Base-by-base conservation (phyloP, 352 stramenopile genomes). In the Globisporangium echinulatum region DNA sequence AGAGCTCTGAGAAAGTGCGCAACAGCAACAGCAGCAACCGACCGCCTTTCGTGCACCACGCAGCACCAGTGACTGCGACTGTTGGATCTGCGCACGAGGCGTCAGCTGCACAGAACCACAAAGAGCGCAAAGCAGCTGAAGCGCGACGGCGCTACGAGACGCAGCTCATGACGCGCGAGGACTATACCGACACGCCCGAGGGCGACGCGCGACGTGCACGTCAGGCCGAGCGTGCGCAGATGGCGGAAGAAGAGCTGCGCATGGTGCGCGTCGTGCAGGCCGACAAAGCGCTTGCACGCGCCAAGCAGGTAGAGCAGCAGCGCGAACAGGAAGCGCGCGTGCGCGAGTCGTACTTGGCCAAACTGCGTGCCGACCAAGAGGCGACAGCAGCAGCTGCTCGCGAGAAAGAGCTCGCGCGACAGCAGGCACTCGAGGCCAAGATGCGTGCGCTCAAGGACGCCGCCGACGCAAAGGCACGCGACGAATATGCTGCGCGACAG, bases 381-480 rank as follows among this genome's bases (percentile, higher is more conserved):
- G 67, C 82, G 52, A 70, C 88, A 36, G 72, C 75, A 49, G 66
- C 51, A 0, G 51, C 70, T 40, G 74, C 76, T 2, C 56, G 60
- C 6, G 78, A 82, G 49, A 85, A 84, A 42, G 81, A 88, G 4
- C 55, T 52, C 2, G 66, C 58, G 5, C 65, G 71, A 1, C 75
- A 82, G 38, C 37, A 54, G 0, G 77, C 72, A 40, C 67, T 79
- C 37, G 78, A 90, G 38, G 55, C 38, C 3, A 84, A 76, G 60
- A 85, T 90, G 75, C 75, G 75, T 43, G 75, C 67, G 15, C 63
- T 88, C 11, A 90, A 90, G 43, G 75, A 86, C 25, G 75, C 71
- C 0, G 79, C 81, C 0, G 81, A 90, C 49, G 66, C 72, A 3
- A 73, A 88, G 33, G 75, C 77, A 0, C 59, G 75, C 2, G 77